A percentile compares a stretch with the other conserved stretches of the same genome.
phyloP scores from a whole-genome alignment of 2,329 filamentous ascomycete genomes.

The Ophioceras dolichostomum region DNA sequence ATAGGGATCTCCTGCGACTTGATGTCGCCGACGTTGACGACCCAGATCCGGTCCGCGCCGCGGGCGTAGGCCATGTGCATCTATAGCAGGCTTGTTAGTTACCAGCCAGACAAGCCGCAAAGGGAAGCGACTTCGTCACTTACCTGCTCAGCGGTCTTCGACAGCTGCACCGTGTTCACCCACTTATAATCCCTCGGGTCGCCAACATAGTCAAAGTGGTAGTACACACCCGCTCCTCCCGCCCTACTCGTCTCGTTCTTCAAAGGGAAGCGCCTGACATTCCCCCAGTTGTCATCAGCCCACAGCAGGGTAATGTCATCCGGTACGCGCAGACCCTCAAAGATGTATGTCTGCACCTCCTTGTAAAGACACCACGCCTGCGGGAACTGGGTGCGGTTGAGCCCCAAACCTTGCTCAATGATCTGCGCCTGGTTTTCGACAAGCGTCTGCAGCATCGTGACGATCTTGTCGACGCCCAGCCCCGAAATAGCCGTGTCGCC shows the following conservation, averaged over 20 bases:
- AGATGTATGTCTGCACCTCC: slow-evolving; percentile 59
- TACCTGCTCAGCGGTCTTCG: slow-evolving; percentile 42
- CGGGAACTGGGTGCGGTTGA: slow-evolving; percentile 39
- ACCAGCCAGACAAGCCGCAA: background rate
- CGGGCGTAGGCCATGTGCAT: slow-evolving; percentile 47
- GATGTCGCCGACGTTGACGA: slow-evolving; percentile 55
- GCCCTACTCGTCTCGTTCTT: slow-evolving; percentile 43
- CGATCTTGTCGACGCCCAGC: slow-evolving; percentile 43
- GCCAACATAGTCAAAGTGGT: slow-evolving; percentile 43
- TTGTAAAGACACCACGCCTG: slow-evolving; percentile 67
- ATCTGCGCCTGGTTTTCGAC: slow-evolving; percentile 48
- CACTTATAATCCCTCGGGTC: slow-evolving; percentile 37
- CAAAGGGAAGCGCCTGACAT: slow-evolving; percentile 48
- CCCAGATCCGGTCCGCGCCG: slow-evolving; percentile 49
- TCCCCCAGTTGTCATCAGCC: slow-evolving; percentile 60
- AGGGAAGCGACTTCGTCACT: background rate
- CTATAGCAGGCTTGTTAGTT: slow-evolving; percentile 14
- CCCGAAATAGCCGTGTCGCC: slow-evolving; percentile 50
- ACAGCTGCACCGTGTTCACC: slow-evolving; percentile 53
- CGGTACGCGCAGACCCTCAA: slow-evolving; percentile 47
- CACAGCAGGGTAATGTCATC: slow-evolving; percentile 58
- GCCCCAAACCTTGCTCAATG: slow-evolving; percentile 39
- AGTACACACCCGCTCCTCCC: slow-evolving; percentile 56
- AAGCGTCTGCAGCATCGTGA: slow-evolving; percentile 44
- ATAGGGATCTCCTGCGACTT: slow-evolving; percentile 54